Conservation (phyloP, 2,329 filamentous ascomycete genomes). For the Tolypocladium cylindrosporum region DNA sequence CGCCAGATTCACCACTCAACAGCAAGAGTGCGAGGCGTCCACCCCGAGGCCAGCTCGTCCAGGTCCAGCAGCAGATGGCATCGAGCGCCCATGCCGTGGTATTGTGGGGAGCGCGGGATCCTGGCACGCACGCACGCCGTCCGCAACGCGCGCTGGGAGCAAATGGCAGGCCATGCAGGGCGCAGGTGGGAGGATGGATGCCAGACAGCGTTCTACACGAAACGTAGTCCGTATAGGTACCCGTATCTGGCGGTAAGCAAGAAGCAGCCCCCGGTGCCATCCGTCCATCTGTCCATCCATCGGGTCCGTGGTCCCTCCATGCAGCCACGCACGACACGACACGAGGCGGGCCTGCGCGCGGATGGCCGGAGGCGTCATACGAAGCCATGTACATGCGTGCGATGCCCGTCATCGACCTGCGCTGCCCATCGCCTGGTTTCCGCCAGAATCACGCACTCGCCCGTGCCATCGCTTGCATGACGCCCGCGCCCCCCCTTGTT, state of each 20-base stretch:
- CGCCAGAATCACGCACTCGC: background rate
- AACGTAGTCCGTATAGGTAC: background rate
- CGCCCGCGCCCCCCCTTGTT: background rate
- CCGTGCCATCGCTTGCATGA: background rate
- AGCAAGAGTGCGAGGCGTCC: too few relatives aligned
- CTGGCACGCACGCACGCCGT: background rate
- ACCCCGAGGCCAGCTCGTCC: too few relatives aligned
- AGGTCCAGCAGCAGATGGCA: background rate
- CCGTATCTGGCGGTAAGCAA: background rate
- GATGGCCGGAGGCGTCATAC: background rate
- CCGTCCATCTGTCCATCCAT: background rate
- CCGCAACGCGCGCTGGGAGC: background rate
- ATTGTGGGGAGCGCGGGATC: background rate
- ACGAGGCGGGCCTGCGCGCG: background rate
- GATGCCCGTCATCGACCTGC: background rate
- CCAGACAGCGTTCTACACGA: background rate
- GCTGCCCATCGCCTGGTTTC: background rate
- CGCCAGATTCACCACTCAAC: background rate
- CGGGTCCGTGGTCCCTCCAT: too few relatives aligned
- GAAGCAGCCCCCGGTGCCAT: background rate
- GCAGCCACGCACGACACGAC: background rate
- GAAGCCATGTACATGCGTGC: background rate
- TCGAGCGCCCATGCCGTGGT: background rate
- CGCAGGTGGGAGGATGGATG: background rate
- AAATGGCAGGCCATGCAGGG: background rate